Evolutionary conservation across 352 stramenopile genomes (phyloP), one percentile per base, ranked within the genome.

Genomic region (Phytophthora kernoviae): DNA sequence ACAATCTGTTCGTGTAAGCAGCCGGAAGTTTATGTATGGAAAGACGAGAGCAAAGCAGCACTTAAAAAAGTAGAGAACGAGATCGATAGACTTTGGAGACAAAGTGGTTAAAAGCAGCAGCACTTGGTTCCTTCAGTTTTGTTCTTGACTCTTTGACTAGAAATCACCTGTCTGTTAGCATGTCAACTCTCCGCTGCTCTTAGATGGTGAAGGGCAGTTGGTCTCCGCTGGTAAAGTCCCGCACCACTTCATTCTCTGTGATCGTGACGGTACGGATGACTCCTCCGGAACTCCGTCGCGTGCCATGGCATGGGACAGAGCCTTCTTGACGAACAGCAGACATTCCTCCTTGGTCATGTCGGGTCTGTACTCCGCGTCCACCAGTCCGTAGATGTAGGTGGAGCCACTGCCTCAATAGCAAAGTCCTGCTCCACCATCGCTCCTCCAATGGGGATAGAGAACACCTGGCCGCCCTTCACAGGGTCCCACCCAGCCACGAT

Each of bases 401-500:
- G 88, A 98, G 24, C 98, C 98, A 64, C 88, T 98, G 42, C 98
- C 98, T 50, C 96, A 49, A 99, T 97, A 14, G 97, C 94, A 73
- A 98, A 99, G 44, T 97, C 87, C 78, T 99, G 95, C 77, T 99
- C 93, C 55, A 99, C 90, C 73, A 98, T 96, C 11, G 95, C 88
- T 54, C 97, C 97, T 40, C 97, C 96, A 57, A 98, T 92, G 12
- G 96, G 93, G 63, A 99, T 96, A 24, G 91, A 97, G 74, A 98
- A 99, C 33, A 99, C 96, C 56, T 95, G 84, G 14, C 96, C 96
- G 52, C 96, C 96, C 60, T 98, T 93, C 32, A 99, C 92, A 0
- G 88, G 81, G 84, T 99, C 97, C 90, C 94, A 99, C 18, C 98
- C 98, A 11, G 94, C 97, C 37, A 99, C 92, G 76, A 99, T 99